Base-by-base conservation (phyloP, 2,329 filamentous ascomycete genomes). In the Sclerotinia minor region DNA sequence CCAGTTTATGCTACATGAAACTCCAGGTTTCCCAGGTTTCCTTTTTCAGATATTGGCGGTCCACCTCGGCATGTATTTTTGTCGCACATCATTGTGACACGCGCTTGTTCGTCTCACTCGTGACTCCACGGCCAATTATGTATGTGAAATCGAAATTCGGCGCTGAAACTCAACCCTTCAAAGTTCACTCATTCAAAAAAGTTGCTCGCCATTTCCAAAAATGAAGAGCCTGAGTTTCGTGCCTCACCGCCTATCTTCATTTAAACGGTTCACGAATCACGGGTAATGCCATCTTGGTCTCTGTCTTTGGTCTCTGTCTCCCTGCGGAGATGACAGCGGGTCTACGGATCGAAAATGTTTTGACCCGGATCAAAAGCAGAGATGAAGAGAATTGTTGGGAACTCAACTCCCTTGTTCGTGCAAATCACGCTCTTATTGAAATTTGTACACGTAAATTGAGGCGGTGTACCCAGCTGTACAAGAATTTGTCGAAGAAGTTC, bases 1-100 rank as follows among this genome's bases (percentile, higher is more conserved):
- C 63, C 63, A 69, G 65, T 59, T 49, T 61, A 65, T 38, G 60
- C 55, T 50, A 68, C 53, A 45, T 71, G 69, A 71, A 71, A 71
- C 68, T 55, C 24, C 52, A 38, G 21, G 5, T 44, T 64, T 47
- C 44, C 53, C 32, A 38, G 15, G 11, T 44, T 64, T 35, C 53
- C 64, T 45, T 38, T 65, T 58, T 26, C 13, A 57, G 38, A 49
- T 8, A 35, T 35, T 44, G 52, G n/a, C 54, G 53, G 53, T 58
- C 53, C 64, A 41, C 26, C 41, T 49, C 21, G 64, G 44, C 21
- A 66, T 66, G 41, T 38, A 59, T 24, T 38, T 41, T n/a, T 49
- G 64, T 65, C n/a, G 52, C 44, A 66, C 44, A 66, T 38, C 52
- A 38, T 38, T 26, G 44, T 58, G 54, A 49, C 54, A 49, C 54